These are phyloP conservation scores for Colletotrichum tanaceti DNA, from an alignment of 2,329 filamentous ascomycete species.

Conservation along the genomic window DNA sequence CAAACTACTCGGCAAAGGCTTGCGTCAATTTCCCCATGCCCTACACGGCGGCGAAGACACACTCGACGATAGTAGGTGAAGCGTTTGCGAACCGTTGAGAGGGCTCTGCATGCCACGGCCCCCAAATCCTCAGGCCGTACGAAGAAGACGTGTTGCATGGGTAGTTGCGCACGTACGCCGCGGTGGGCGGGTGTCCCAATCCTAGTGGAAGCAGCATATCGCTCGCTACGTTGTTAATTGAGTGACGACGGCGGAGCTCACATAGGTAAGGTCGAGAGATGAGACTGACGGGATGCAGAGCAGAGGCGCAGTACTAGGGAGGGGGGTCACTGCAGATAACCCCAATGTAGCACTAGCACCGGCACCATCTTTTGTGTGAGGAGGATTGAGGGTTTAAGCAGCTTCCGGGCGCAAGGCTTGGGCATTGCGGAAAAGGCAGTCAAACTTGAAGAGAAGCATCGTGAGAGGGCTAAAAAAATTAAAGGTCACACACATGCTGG, in stretches of 20 bases:
- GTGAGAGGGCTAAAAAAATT: slow-evolving; percentile 13
- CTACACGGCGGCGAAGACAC: not conserved
- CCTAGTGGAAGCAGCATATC: not conserved
- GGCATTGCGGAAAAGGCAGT: slow-evolving; percentile 16
- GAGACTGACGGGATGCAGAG: not conserved
- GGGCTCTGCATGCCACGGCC: slow-evolving; percentile 2
- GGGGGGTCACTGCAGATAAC: not conserved
- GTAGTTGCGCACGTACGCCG: slow-evolving; percentile 2
- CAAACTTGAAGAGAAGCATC: slow-evolving; percentile 9
- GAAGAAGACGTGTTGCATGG: not conserved
- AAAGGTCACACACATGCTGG: not conserved
- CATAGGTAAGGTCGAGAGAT: not conserved
- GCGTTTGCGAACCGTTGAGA: not conserved
- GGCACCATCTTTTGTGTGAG: not conserved
- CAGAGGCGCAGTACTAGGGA: not conserved
- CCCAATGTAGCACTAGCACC: not conserved
- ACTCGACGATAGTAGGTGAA: not conserved
- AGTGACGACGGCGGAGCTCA: not conserved
- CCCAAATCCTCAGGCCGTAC: not conserved
- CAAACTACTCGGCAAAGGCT: not conserved
- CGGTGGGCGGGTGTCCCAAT: slow-evolving; percentile 4
- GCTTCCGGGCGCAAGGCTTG: not conserved
- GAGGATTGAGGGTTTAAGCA: not conserved
- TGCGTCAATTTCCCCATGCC: not conserved
- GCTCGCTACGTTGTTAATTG: not conserved